Conservation (phyloP, 805 yeast species). For the Schwanniomyces pseudopolymorphus region DNA sequence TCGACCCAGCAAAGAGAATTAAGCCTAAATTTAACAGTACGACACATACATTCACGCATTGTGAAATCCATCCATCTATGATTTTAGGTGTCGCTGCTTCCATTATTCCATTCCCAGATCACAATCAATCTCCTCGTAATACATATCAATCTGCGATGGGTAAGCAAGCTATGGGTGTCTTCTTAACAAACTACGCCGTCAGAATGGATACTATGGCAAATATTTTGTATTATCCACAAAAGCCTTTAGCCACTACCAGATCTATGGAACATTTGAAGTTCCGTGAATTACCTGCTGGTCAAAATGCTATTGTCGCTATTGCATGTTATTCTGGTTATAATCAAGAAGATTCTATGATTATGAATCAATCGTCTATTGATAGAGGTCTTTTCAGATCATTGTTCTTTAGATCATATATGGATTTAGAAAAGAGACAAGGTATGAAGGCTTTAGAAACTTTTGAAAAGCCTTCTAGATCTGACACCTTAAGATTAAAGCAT, state of each 20-base stretch:
- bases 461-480: constrained; percentile 94
- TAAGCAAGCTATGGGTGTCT: constrained; percentile 99
- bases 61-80: constrained; percentile 99
- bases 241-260: constrained; percentile 96
- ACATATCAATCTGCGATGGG: constrained; percentile 99
- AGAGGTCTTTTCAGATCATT: constrained; percentile 94
- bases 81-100: constrained; percentile 98
- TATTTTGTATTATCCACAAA: constrained; percentile 94
- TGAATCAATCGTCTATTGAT: constrained; percentile 97
- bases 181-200: constrained; percentile 88
- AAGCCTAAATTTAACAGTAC: constrained; percentile 57
- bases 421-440: constrained; percentile 97
- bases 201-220: constrained; percentile 99
- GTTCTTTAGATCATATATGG: constrained; percentile 97
- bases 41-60: constrained; percentile 88
- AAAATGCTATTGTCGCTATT: constrained; percentile 97
- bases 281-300: constrained; percentile 98
- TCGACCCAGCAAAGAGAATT: constrained; percentile 83
- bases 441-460: constrained; percentile 98
- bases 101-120: constrained; percentile 99
- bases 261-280: constrained; percentile 97
- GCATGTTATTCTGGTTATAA: constrained; percentile 98
- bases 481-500: constrained; percentile 91
- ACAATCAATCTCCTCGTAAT: constrained; percentile 98
- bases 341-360: constrained; percentile 99